Base-by-base conservation (phyloP, 2,329 filamentous ascomycete species). In the Pseudogymnoascus sp. region DNA sequence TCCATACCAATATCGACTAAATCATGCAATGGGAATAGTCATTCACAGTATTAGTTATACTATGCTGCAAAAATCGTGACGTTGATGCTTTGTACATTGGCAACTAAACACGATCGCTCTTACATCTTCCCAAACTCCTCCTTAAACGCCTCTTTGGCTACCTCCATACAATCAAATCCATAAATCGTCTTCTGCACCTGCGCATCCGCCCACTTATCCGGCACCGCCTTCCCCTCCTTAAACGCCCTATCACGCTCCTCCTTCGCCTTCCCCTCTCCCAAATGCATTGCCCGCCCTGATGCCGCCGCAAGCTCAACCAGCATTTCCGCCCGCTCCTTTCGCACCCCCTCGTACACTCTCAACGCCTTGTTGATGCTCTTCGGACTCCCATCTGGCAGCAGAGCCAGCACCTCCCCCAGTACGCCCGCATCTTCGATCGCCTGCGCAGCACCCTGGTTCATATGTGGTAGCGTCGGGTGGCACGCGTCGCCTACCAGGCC, bases 171-270 rank as follows among this genome's bases (percentile, higher is more conserved):
- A 73, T 88, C 85, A 69, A 86, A 79, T 9, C 82, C 80, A 73
- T 88, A 88, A 65, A 88, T 83, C 79, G 83, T 82, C 73, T 82
- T 80, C 74, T 89, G 86, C 43, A 88, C 84, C 69, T 88, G 86
- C 8, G 85, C 84, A 72, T 87, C 87, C 2, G 85, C 85, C 87
- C 87, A 89, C 76, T 88, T 88, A 75, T 89, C 86, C 2, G 85
- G 85, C 3, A 60, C 56, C 68, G 76, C 71, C 66, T 77, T 79
- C 65, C 82, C 77, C 62, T 80, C 76, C 43, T 79, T 80, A 71
- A 86, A 84, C 75, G 79, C 77, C 63, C 75, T 78, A 68, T 87
- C 84, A 37, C 84, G 77, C 75, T 85, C 82, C 71, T 84, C 81
- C 69, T 82, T 82, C 28, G 82, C 83, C 67, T 79, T 78, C 59